These are phyloP conservation scores for Microascus cirrosus DNA, from an alignment of 2,329 filamentous ascomycete species.

Conservation along the genomic window DNA sequence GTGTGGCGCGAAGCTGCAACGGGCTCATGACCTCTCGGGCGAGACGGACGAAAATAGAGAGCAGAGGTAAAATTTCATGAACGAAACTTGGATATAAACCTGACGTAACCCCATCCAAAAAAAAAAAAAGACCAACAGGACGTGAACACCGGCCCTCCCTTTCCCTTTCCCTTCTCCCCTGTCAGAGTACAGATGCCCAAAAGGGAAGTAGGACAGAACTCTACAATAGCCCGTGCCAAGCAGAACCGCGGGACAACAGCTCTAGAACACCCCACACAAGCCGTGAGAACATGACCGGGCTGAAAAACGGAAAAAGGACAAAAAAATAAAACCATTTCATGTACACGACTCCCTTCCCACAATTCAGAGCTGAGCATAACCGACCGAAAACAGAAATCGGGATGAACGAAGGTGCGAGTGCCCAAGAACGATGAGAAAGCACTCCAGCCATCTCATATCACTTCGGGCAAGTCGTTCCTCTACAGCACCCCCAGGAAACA, in stretches of 20 bases:
- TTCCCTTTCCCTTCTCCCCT: neutral
- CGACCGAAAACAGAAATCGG: neutral
- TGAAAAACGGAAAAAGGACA: neutral
- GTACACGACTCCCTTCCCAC: neutral
- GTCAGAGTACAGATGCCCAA: too few species aligned
- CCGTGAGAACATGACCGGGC: too few species aligned
- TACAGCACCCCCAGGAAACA: neutral
- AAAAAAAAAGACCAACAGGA: neutral
- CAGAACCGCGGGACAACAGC: neutral
- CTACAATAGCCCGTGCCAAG: neutral
- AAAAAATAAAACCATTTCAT: neutral
- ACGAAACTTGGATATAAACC: neutral
- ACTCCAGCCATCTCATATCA: too few species aligned
- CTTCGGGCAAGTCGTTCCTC: too few species aligned
- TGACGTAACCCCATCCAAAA: neutral
- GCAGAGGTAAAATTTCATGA: neutral
- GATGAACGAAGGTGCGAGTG: too few species aligned
- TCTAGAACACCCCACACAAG: neutral
- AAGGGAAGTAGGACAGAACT: too few species aligned
- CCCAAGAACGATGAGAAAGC: too few species aligned
- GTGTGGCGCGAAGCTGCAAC: neutral
- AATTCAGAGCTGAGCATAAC: too few species aligned
- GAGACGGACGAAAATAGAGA: neutral
- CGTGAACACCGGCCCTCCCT: neutral
- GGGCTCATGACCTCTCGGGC: neutral